Conservation (phyloP, 148 eudicot genomes). For the Spergularia marina region DNA sequence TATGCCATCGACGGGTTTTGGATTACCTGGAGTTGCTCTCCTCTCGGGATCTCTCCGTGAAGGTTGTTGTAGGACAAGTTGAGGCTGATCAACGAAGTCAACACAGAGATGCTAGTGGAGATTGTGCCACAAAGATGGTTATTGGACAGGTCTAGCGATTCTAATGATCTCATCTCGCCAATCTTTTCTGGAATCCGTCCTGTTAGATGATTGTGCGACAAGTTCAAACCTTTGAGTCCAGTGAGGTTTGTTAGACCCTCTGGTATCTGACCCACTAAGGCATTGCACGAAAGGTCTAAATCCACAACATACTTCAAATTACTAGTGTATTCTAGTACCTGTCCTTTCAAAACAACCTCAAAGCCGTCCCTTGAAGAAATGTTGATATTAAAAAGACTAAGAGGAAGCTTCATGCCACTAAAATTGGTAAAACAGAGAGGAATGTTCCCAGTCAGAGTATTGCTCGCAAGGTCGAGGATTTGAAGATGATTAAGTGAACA, state of each 20-base stretch:
- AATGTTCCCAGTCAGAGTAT: slow-evolving; percentile 33
- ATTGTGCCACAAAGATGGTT: slow-evolving; percentile 39
- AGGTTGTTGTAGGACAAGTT: slow-evolving; percentile 42
- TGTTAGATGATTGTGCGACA: slow-evolving; percentile 22
- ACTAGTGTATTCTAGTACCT: slow-evolving; percentile 11
- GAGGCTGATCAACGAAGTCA: slow-evolving; percentile 24
- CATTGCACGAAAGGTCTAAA: not conserved
- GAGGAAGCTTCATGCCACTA: slow-evolving; percentile 4
- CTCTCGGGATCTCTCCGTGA: slow-evolving; percentile 27
- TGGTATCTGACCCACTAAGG: slow-evolving; percentile 36
- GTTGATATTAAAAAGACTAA: not conserved
- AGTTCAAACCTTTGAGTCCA: slow-evolving; percentile 14
- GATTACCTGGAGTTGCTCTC: slow-evolving; percentile 25
- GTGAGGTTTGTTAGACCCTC: slow-evolving; percentile 30
- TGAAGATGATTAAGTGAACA: slow-evolving; percentile 10
- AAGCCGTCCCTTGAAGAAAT: no score
- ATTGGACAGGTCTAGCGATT: slow-evolving; percentile 37
- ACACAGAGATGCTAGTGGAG: slow-evolving; percentile 34
- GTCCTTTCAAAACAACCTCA: slow-evolving; percentile 23
- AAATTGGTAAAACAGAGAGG: slow-evolving; percentile 35
- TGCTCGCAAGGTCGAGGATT: slow-evolving; percentile 6
- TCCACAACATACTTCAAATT: slow-evolving; percentile 8
- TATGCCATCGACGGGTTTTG: no score
- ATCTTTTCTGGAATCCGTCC: slow-evolving; percentile 23
- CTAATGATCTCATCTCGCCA: slow-evolving; percentile 19